phyloP scores from a whole-genome alignment of 2,329 filamentous ascomycete genomes.

The Cladosporium colombiae region DNA sequence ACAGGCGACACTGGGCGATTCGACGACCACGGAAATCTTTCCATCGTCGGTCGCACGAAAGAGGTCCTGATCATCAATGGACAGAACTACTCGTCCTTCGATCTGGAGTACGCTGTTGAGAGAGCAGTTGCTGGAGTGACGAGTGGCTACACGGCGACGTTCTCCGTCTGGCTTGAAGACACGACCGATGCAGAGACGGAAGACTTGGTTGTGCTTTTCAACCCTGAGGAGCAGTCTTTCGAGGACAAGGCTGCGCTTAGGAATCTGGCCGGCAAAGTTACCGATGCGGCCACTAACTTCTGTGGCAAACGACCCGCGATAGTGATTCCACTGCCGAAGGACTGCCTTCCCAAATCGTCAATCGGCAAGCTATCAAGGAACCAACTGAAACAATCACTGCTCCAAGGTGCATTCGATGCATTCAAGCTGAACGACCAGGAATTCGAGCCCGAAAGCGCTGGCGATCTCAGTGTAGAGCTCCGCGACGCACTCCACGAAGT shows the following conservation, averaged over 20 bases:
- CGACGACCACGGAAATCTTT: constrained; percentile 27
- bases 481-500: constrained; percentile 21
- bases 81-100: constrained; percentile 29
- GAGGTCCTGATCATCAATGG: constrained; percentile 30
- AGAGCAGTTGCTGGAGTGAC: constrained; percentile 23
- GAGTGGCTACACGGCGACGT: constrained; percentile 25
- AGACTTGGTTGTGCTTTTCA: constrained; percentile 27
- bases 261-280: constrained; percentile 23
- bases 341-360: constrained; percentile 27
- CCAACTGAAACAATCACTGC: constrained; percentile 22
- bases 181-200: constrained; percentile 25
- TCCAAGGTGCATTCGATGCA: constrained; percentile 23
- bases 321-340: constrained; percentile 26
- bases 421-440: constrained; percentile 5
- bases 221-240: constrained; percentile 20
- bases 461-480: constrained; percentile 17
- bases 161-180: constrained; percentile 28
- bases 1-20: constrained; percentile 28
- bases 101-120: constrained; percentile 29
- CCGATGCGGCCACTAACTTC: constrained; percentile 21
- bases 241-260: constrained; percentile 23
- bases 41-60: constrained; percentile 27
- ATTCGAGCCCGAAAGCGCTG: neutral
- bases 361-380: constrained; percentile 30
- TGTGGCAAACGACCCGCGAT: constrained; percentile 26